Evolutionary conservation across 495 filamentous ascomycete genomes (phyloP), one percentile per base, ranked within the genome.

Genomic region (Mytilinidion resinicola): DNA sequence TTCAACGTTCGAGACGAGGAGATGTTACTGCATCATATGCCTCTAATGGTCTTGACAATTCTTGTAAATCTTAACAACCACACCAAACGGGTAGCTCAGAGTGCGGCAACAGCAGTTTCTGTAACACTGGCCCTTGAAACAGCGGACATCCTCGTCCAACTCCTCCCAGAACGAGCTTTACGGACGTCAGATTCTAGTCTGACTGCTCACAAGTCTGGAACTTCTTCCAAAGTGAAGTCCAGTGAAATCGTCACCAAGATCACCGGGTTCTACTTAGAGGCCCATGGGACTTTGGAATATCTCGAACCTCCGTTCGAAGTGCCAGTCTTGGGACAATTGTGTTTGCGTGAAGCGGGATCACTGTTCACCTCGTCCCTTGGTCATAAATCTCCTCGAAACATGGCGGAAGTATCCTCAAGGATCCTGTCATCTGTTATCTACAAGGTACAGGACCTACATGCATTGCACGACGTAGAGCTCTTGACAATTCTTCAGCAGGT

Each of bases 1-100:
- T 99, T 97, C 79, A 97, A 96, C 73, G 80, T 97, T 36, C 83
- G 85, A 51, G 93, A 97, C 70, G 92, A 97, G 69, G 93, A 99
- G 67, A 97, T 99, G 93, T 69, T 95, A 36, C 76, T 86, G 33
- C 72, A 87, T 3, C 93, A 99, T 73, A 85, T 89, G 35, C 93
- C 93, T 48, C 70, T 93, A 15, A 75, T 88, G 53, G 80, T 81
- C 14, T 68, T 96, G 12, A 80, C 85, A 9, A 72, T 89, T 10
- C 73, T 96, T 10, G 74, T 82, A n/a, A 85, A 79, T 69, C 65
- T 85, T n/a, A 55, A 65, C 11, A 59, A 15, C 17, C 20, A 30
- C n/a, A 39, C 53, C 17, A 43, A 82, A 55, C 79, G 79, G 4
- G 50, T 57, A 19, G 55, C 53, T 33, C 52, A 63, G 19, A 62